Conservation (phyloP, 2,329 filamentous ascomycete species). For the Rosellinia necatrix region DNA sequence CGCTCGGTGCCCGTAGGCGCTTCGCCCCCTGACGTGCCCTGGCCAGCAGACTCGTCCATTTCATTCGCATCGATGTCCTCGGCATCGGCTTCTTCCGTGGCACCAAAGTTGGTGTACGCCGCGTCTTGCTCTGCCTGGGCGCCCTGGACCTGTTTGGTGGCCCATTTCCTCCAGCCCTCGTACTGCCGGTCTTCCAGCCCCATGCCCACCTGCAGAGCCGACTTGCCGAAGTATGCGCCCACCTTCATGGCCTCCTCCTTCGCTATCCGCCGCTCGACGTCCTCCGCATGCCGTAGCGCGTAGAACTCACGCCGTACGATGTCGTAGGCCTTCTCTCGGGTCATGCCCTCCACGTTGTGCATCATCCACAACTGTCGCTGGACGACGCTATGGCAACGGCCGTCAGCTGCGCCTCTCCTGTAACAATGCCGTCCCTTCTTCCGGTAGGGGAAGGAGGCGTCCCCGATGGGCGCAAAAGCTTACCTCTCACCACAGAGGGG, state of each 20-base stretch:
- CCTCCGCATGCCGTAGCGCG: constrained; percentile 76
- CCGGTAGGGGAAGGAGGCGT: background rate
- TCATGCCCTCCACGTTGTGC: constrained; percentile 62
- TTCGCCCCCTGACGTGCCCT: background rate
- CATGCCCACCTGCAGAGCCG: constrained; percentile 76
- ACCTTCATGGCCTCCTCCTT: constrained; percentile 84
- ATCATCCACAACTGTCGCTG: constrained; percentile 91
- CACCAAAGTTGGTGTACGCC: constrained; percentile 35
- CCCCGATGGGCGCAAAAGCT: constrained; percentile 29
- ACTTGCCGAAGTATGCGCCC: constrained; percentile 87
- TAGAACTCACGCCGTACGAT: constrained; percentile 90
- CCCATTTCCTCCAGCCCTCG: constrained; percentile 75
- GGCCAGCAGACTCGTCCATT: background rate
- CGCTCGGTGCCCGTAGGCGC: background rate
- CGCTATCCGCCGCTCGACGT: constrained; percentile 81
- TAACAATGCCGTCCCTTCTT: too few species aligned
- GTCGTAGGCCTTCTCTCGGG: constrained; percentile 78
- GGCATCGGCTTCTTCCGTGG: constrained; percentile 24
- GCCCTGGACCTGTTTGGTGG: constrained; percentile 33
- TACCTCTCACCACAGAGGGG: constrained; percentile 85
- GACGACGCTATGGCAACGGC: constrained; percentile 68
- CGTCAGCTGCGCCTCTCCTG: too few species aligned
- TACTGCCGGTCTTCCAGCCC: constrained; percentile 78
- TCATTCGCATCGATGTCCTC: constrained; percentile 9
- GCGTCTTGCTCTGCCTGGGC: constrained; percentile 33